Percentiles rank a stretch among this genome's conserved stretches.
These are phyloP conservation scores for Suillus placidus DNA, from an alignment of 768 basidiomycete species.

Conservation along the genomic window DNA sequence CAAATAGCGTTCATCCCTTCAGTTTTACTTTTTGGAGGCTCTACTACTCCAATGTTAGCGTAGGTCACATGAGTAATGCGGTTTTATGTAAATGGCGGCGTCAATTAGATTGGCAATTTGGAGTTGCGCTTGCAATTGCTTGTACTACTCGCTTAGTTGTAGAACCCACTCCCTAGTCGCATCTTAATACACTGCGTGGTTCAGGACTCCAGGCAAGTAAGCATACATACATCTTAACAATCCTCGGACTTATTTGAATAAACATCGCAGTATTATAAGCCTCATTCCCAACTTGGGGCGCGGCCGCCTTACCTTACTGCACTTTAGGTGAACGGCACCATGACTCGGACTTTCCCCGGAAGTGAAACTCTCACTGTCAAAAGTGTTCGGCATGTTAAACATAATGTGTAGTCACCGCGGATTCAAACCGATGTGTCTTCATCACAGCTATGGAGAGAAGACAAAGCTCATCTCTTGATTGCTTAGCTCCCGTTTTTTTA, in stretches of 20 bases:
- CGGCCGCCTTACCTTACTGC: neutral
- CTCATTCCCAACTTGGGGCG: neutral
- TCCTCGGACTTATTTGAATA: neutral
- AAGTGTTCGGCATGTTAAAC: neutral
- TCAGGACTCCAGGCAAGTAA: neutral
- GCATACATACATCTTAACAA: neutral
- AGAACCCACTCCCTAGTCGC: no score
- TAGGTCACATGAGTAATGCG: no score
- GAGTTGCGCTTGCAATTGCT: no score
- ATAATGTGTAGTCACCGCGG: neutral
- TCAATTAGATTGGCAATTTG: no score
- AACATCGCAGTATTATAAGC: neutral
- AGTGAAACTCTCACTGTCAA: constrained; percentile 4
- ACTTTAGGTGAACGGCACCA: neutral
- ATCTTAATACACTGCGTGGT: no score
- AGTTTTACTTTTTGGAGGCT: no score
- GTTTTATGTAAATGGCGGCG: no score
- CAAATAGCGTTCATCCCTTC: no score
- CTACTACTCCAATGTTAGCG: no score
- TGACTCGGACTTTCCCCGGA: neutral
- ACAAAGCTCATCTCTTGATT: neutral
- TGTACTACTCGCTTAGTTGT: no score
- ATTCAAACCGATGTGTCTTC: neutral
- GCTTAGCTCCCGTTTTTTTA: neutral
- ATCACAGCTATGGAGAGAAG: neutral